These are phyloP conservation scores for Blastomyces emzantsi DNA, from an alignment of 2,329 filamentous ascomycete species.

Conservation along the genomic window DNA sequence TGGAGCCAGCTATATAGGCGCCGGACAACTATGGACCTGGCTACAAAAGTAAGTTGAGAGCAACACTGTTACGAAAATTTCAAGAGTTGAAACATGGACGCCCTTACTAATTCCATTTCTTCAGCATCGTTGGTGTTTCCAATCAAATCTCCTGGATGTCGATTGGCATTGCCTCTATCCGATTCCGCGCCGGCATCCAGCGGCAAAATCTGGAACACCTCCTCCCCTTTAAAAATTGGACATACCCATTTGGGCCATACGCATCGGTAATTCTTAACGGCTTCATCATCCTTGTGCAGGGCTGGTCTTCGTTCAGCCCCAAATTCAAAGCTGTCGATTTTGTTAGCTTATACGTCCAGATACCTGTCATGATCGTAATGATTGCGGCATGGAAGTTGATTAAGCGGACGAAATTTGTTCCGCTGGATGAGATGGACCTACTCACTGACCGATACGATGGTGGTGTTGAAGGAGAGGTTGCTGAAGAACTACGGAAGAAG, in stretches of 20 bases:
- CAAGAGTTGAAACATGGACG: no score
- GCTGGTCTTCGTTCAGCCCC: constrained; percentile 52
- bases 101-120: constrained; percentile 4
- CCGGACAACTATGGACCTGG: constrained; percentile 58
- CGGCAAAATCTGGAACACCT: constrained; percentile 52
- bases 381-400: constrained; percentile 49
- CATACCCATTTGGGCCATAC: constrained; percentile 54
- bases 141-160: constrained; percentile 57
- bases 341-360: constrained; percentile 55
- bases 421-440: constrained; percentile 43
- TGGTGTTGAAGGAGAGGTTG: constrained; percentile 20
- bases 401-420: constrained; percentile 39
- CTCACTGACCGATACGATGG: constrained; percentile 38
- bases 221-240: constrained; percentile 58
- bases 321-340: constrained; percentile 51
- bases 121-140: constrained; percentile 54
- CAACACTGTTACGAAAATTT: background rate
- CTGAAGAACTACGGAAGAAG: constrained; percentile 23
- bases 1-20: constrained; percentile 56
- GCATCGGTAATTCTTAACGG: constrained; percentile 49
- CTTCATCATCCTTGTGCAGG: constrained; percentile 54
- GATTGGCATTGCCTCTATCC: constrained; percentile 56
- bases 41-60: constrained; percentile 47
- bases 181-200: constrained; percentile 51
- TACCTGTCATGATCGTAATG: constrained; percentile 51